Conservation (phyloP, 75 land plant species). For the Gnetum montanum region DNA sequence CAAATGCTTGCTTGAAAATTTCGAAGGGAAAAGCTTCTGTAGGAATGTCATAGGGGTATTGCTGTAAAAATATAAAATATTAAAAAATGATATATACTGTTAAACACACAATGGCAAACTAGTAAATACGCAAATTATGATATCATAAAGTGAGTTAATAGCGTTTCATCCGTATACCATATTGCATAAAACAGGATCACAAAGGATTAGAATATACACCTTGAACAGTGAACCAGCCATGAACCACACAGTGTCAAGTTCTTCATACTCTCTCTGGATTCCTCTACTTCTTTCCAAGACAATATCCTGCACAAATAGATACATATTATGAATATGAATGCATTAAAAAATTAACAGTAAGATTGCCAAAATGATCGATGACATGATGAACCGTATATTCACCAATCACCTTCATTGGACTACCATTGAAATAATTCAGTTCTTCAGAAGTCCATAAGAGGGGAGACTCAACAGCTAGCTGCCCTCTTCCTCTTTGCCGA, state of each 20-base stretch:
- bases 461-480: conserved; percentile 94
- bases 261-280: conserved; percentile 82
- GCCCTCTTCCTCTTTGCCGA: conserved; percentile 95
- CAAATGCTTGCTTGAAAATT: conserved; percentile 99
- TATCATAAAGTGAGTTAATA: no score
- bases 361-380: not conserved
- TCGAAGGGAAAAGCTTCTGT: conserved; percentile 96
- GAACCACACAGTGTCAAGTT: conserved; percentile 99
- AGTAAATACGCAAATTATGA: no score
- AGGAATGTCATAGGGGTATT: conserved; percentile 98
- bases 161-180: no score
- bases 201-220: no score
- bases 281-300: conserved; percentile 77
- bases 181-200: no score
- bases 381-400: not conserved
- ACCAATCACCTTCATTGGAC: conserved; percentile 89
- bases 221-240: conserved; percentile 98
- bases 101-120: not conserved
- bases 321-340: not conserved
- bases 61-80: conserved; percentile 70
- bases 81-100: not conserved
- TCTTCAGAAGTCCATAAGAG: conserved; percentile 85
- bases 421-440: conserved; percentile 73
- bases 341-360: not conserved
- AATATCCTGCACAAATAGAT: conserved; percentile 57